phyloP scores from a whole-genome alignment of 2,329 filamentous ascomycete genomes.

The Didymella segeticola region DNA sequence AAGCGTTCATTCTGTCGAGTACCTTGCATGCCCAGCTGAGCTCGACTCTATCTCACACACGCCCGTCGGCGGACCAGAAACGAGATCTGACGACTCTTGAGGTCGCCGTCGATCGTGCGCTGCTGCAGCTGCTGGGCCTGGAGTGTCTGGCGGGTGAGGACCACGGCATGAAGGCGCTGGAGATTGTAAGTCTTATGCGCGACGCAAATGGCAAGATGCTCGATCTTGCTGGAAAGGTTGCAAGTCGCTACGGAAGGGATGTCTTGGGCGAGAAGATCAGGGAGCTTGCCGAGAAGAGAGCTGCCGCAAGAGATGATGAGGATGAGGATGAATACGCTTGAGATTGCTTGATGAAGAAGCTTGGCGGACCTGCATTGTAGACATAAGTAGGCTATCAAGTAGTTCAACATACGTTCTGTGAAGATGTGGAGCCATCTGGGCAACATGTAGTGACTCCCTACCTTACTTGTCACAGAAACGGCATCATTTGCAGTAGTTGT shows the following conservation, averaged over 20 bases:
- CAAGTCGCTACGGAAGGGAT: constrained; percentile 79
- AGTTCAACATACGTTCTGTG: no score
- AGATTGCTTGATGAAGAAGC: not conserved
- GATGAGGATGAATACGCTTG: constrained; percentile 23
- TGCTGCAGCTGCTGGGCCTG: constrained; percentile 85
- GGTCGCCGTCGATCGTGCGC: constrained; percentile 85
- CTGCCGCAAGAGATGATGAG: constrained; percentile 66
- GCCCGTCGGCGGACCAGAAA: constrained; percentile 69
- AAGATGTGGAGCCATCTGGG: no score
- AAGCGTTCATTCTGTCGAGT: constrained; percentile 77
- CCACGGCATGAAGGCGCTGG: constrained; percentile 90
- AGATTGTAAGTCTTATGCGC: constrained; percentile 84
- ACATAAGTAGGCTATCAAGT: no score
- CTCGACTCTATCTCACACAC: constrained; percentile 74
- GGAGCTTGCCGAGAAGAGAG: constrained; percentile 76
- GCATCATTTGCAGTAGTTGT: no score
- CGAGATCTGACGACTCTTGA: constrained; percentile 73
- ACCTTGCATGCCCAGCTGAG: constrained; percentile 76
- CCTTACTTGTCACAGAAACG: no score
- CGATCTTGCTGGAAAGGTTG: constrained; percentile 88
- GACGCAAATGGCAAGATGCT: constrained; percentile 88
- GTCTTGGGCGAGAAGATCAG: constrained; percentile 90
- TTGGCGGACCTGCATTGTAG: no score
- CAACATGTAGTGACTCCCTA: no score
- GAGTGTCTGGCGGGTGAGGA: constrained; percentile 96